Base-by-base conservation (phyloP, 2,329 filamentous ascomycete genomes). In the Chaetomium olivaceum region DNA sequence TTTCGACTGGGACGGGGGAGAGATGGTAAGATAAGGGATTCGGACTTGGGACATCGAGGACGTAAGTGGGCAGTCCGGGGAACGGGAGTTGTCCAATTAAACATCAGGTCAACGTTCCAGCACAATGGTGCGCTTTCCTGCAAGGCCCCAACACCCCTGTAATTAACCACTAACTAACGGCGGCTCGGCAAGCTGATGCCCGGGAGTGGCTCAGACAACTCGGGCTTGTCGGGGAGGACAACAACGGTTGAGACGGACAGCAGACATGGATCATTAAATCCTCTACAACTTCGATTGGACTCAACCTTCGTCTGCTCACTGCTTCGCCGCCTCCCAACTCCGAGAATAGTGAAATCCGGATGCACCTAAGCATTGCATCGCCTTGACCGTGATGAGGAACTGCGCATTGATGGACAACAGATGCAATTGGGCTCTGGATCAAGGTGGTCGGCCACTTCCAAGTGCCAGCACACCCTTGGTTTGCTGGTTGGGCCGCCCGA, bases 91-190 rank as follows among this genome's bases (percentile, higher is more conserved):
- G 3, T 27, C 39, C 39, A 43, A 43, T 48, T 11, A 48, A 48
- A 48, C 46, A 23, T 21, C n/a, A 23, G 46, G 46, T 9, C 46
- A n/a, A 23, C 16, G 31, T 57, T 57, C 54, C 31, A 57, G 54
- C 31, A 39, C 31, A 36, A 19, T 21, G 54, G 31, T 23, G 54
- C 54, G n/a, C 33, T 23, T 57, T 57, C 54, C 54, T 25, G 54
- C 27, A 57, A 39, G 31, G 59, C 16, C n/a, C 46, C 27, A 27
- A 52, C 27, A 29, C 33, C 29, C 27, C 46, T 62, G 59, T 55
- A 59, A 39, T 36, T 7, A 27, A 46, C 31, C 27, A 31, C 39
- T 51, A 19, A 12, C 11, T 29, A 21, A 12, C n/a, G 19, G 8
- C 29, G 16, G 16, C 4, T 55, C 51, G 27, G 51, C 27, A 31